Evolutionary conservation across 441 rosid genomes (phyloP).

Genomic region (Adansonia gregorii): DNA sequence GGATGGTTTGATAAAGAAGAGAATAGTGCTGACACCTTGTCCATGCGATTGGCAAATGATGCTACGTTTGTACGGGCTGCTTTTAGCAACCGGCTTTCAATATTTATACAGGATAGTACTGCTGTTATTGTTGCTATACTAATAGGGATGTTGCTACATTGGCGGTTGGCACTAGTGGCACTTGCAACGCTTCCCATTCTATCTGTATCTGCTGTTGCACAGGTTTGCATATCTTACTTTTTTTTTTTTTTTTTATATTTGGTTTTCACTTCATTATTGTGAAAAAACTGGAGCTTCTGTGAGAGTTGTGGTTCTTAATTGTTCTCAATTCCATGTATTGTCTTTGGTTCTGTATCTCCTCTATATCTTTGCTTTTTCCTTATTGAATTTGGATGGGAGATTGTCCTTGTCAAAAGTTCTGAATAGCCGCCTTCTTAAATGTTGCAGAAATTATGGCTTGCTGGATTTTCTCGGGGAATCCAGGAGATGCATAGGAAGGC

Average conservation of each 20-base stretch:
- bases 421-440: slow-evolving; percentile 16
- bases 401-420: slow-evolving; percentile 7
- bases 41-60: slow-evolving; percentile 99
- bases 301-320: background rate
- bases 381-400: slow-evolving; percentile 21
- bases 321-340: slow-evolving; percentile 11
- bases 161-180: slow-evolving; percentile 95
- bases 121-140: slow-evolving; percentile 86
- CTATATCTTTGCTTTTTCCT: slow-evolving; percentile 2
- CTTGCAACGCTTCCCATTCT: slow-evolving; percentile 91
- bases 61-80: slow-evolving; percentile 98
- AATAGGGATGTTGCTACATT: slow-evolving; percentile 82
- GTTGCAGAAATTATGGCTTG: slow-evolving; percentile 97
- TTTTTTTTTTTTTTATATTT: slow-evolving; percentile 12
- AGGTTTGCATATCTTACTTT: slow-evolving; percentile 62
- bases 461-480: slow-evolving; percentile 97
- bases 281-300: slow-evolving; percentile 8
- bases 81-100: slow-evolving; percentile 93
- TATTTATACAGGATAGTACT: slow-evolving; percentile 88
- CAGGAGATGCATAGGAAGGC: slow-evolving; percentile 99
- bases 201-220: slow-evolving; percentile 87
- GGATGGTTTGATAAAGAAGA: slow-evolving; percentile 99
- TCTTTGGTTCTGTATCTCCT: slow-evolving; percentile 10
- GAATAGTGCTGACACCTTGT: slow-evolving; percentile 88
- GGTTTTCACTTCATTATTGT: slow-evolving; percentile 7